Conservation (phyloP, 768 basidiomycete species). For the Lentinula sp. region DNA sequence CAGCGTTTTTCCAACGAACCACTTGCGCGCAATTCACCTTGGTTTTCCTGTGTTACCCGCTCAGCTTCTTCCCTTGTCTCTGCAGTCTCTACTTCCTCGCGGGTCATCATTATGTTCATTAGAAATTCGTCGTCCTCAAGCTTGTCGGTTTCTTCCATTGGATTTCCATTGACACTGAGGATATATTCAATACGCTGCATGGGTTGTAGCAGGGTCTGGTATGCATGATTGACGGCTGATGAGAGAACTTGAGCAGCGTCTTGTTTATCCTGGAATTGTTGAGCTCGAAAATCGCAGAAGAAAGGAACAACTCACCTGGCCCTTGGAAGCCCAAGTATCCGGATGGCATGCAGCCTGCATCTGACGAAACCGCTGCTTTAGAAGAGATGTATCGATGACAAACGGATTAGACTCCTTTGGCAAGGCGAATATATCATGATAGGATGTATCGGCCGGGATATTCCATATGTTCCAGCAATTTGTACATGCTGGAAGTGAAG, state of each 20-base stretch:
- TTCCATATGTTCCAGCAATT: conserved; percentile 62
- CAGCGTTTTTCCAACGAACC: background rate
- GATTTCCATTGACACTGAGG: conserved; percentile 52
- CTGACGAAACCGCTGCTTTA: conserved; percentile 62
- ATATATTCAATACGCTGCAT: conserved; percentile 78
- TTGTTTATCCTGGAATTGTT: conserved; percentile 39
- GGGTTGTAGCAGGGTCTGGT: conserved; percentile 68
- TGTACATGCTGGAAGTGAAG: conserved; percentile 67
- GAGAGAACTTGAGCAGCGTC: conserved; percentile 62
- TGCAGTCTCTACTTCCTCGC: conserved; percentile 73
- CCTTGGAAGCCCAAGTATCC: conserved; percentile 73
- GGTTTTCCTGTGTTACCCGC: conserved; percentile 46
- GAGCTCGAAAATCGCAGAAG: background rate
- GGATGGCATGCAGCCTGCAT: conserved; percentile 82
- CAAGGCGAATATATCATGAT: conserved; percentile 63
- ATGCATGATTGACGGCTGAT: conserved; percentile 76
- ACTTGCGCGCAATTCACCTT: conserved; percentile 29
- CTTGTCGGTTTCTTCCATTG: conserved; percentile 63
- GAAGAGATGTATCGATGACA: conserved; percentile 48
- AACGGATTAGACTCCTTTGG: conserved; percentile 64
- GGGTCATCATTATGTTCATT: conserved; percentile 67
- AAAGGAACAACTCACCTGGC: conserved; percentile 36
- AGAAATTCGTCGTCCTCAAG: conserved; percentile 68
- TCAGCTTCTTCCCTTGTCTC: conserved; percentile 41
- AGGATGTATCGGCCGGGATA: conserved; percentile 37